Evolutionary conservation across 2,329 filamentous ascomycete genomes (phyloP), one percentile per base, ranked within the genome.

Genomic region (Phyllachora maydis): DNA sequence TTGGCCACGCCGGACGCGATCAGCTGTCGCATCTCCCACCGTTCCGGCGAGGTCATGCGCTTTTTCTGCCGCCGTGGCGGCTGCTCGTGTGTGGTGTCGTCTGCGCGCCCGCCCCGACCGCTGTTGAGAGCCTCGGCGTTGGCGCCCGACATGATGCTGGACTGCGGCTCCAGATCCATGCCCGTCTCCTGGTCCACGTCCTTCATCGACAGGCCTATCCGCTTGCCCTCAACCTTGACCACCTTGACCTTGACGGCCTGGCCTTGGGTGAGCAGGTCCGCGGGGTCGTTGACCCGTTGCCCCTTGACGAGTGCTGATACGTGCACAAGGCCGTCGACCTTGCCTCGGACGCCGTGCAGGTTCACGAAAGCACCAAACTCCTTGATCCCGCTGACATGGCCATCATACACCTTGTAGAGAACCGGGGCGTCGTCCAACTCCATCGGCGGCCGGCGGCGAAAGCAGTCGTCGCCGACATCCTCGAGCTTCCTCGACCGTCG

Each of bases 331-430:
- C 88, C 88, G 41, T 93, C 83, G 1, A 90, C 75, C 45, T 82
- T 90, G 22, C 83, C 85, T 36, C 62, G 70, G 2, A 98, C 74
- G 11, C 82, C 76, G 34, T 73, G 65, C n/a, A 98, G 45, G 35
- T 90, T 92, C 28, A 95, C 82, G 46, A 98, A 98, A 1, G 72
- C 82, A 8, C 88, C 88, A 48, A 95, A 98, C 30, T 93, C 81
- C 39, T 93, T 95, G 25, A 98, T 59, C 0, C 83, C 82, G 0
- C 81, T 93, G 9, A 95, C 78, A 38, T 73, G 71, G 2, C 88
- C 88, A 31, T 81, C 65, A 39, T 98, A 98, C 3, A 93, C 53
- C 42, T 98, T 98, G 55, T 72, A 71, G 5, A 90, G 49, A 16
- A 83, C 55, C 0, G 88, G 82, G 19, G 64, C 49, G 24, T 92